Conservation (phyloP, 2,329 filamentous ascomycete species). For the Aspergillus glaucus region DNA sequence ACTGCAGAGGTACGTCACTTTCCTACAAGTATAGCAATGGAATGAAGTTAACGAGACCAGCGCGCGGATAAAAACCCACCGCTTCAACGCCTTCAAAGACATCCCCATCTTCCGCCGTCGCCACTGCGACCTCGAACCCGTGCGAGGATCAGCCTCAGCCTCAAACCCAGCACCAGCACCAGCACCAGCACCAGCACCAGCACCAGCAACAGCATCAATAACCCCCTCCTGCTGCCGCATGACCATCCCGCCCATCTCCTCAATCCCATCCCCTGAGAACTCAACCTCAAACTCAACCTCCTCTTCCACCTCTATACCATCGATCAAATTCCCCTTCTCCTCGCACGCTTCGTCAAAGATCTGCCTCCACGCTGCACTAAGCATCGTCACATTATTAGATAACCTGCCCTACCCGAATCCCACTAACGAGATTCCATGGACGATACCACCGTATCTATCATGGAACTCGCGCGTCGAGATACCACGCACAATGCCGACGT, state of each 20-base stretch:
- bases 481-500: constrained; percentile 22
- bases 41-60: constrained; percentile 3
- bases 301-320: not conserved
- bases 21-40: not conserved
- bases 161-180: not conserved
- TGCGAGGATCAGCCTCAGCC: not conserved
- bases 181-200: not conserved
- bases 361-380: constrained; percentile 22
- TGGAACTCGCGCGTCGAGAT: constrained; percentile 3
- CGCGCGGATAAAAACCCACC: constrained; percentile 16
- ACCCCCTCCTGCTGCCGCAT: not conserved
- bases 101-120: constrained; percentile 18
- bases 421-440: constrained; percentile 4
- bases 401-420: constrained; percentile 18
- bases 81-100: constrained; percentile 20
- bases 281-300: constrained; percentile 13
- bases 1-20: constrained; percentile 12
- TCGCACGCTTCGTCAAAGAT: constrained; percentile 19
- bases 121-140: constrained; percentile 14
- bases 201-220: not conserved
- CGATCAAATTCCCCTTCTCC: constrained; percentile 14
- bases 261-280: constrained; percentile 12
- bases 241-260: not conserved
- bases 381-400: constrained; percentile 20
- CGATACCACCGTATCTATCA: constrained; percentile 3